phyloP scores from a whole-genome alignment of 495 filamentous ascomycete genomes.

The Penicillium bialowiezense region DNA sequence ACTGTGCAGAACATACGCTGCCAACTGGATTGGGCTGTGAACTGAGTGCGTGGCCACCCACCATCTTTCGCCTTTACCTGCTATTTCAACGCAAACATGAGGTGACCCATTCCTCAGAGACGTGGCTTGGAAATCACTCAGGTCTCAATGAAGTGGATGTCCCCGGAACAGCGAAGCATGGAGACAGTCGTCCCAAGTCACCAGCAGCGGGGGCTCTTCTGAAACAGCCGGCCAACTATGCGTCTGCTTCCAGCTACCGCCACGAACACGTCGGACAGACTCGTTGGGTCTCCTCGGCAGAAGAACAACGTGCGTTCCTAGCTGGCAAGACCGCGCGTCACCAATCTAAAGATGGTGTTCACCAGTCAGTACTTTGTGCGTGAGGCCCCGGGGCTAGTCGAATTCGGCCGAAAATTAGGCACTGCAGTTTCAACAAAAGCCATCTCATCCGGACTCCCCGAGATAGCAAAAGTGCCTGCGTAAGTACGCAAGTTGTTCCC shows the following conservation, averaged over 20 bases:
- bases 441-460: background rate
- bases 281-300: background rate
- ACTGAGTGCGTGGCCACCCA: too few relatives aligned
- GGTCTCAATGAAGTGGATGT: too few relatives aligned
- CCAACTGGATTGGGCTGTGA: too few relatives aligned
- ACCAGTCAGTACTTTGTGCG: background rate
- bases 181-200: too few relatives aligned
- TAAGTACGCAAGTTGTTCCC: background rate
- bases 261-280: background rate
- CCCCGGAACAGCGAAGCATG: too few relatives aligned
- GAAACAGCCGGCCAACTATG: too few relatives aligned
- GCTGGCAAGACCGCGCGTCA: background rate
- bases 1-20: too few relatives aligned
- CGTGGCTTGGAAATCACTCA: too few relatives aligned
- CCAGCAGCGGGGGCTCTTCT: too few relatives aligned
- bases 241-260: background rate
- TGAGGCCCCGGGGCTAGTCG: background rate
- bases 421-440: background rate
- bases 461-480: background rate
- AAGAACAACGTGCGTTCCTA: background rate
- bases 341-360: background rate
- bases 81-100: too few relatives aligned
- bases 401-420: background rate
- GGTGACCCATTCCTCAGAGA: too few relatives aligned
- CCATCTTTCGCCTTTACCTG: too few relatives aligned